Evolutionary conservation across 257 asterid species (phyloP), one percentile per base, ranked within the genome.

Genomic region (Solanum tarapatanum): DNA sequence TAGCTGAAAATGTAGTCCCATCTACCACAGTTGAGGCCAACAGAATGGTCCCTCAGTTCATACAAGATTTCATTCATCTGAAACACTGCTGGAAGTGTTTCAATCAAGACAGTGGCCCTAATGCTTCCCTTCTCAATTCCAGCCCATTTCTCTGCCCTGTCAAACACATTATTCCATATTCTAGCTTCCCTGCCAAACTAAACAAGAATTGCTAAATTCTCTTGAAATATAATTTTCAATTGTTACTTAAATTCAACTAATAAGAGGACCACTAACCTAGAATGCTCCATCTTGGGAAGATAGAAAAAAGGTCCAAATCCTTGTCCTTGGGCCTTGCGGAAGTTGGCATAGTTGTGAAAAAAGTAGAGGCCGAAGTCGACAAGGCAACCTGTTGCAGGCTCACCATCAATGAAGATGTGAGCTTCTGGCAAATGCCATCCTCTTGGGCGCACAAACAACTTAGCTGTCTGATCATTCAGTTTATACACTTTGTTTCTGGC

Each of bases 1-100:
- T 95, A 97, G 96, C 99, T 97, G 92, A 97, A 97, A 58, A 97
- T 97, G 86, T 97, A 97, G 58, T 97, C 99, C 99, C 99, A 97
- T 87, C 99, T 87, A 23, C 99, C 99, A 82, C 99, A 97, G 91
- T 97, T 97, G 88, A 97, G 87, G 1, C 99, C 99, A 16, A 91
- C 91, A 8, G 98, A 94, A 87, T 97, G 99, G 58, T 97, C 98
- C 39, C 97, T 90, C 1, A 95, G 90, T 75, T 97, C 98, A 86
- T 97, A 94, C 0, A 97, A 93, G 77, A 97, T 95, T 79, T 97
- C 99, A 45, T 95, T 94, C 99, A 97, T 97, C 68, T 97, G 99
- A 87, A 97, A 97, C 88, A 93, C 99, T 2, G 99, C 99, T 6
- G 99, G 99, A 28, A 97, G 97, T 4, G 99, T 97, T 90, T 97